phyloP scores from a whole-genome alignment of 495 filamentous ascomycete species.

The Massariosphaeria phaeospora region DNA sequence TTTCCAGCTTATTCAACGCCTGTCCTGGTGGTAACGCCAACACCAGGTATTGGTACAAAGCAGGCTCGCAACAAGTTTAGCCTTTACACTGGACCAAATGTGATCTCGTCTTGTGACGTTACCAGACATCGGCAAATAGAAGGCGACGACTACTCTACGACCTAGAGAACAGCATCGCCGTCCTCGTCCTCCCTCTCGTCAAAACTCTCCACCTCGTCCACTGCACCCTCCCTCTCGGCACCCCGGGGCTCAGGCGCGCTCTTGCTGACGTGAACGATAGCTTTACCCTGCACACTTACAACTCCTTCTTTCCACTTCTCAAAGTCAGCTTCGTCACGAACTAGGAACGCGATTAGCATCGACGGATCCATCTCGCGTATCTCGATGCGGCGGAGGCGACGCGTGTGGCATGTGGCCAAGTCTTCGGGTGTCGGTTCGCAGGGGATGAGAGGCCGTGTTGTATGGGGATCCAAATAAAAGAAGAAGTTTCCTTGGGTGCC shows the following conservation, averaged over 20 bases:
- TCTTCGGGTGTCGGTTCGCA: constrained; percentile 60
- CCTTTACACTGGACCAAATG: no score
- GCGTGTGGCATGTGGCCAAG: constrained; percentile 78
- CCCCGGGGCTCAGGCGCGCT: constrained; percentile 55
- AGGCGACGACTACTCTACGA: no score
- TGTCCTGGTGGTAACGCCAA: no score
- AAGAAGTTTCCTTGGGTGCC: constrained; percentile 84
- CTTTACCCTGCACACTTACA: constrained; percentile 66
- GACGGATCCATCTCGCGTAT: constrained; percentile 95
- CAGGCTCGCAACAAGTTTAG: no score
- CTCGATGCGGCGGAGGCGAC: constrained; percentile 73
- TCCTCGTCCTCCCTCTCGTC: constrained; percentile 61
- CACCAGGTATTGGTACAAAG: no score
- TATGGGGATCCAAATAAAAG: constrained; percentile 95
- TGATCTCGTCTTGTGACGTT: no score
- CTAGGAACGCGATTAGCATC: constrained; percentile 96
- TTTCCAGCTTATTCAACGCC: no score
- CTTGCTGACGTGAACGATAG: constrained; percentile 75
- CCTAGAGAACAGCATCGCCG: not conserved
- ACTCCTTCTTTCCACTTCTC: constrained; percentile 68
- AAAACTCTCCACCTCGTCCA: constrained; percentile 86
- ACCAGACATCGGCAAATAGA: no score
- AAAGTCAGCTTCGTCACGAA: constrained; percentile 80
- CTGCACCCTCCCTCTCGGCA: constrained; percentile 60
- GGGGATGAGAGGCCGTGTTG: constrained; percentile 64